Base-by-base conservation (phyloP, 2,329 filamentous ascomycete species). In the Massarina eburnea region DNA sequence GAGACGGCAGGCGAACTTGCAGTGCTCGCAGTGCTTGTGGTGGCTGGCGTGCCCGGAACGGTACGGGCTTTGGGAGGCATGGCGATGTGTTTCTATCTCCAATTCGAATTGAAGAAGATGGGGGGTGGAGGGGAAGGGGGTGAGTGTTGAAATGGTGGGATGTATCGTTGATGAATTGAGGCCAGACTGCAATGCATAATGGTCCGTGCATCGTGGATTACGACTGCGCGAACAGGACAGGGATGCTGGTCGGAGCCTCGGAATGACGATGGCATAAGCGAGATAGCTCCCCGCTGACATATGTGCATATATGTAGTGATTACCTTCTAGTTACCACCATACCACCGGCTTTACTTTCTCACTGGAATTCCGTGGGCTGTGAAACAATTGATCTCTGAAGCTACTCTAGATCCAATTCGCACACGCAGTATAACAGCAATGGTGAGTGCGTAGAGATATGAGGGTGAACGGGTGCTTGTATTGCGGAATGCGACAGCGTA, bases 41-140 rank as follows among this genome's bases (percentile, higher is more conserved):
- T 43, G 19, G 50, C 44, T 37, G 55, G 30, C 34, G 57, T 38
- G 41, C 40, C 36, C 42, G 52, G 32, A 36, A 49, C 26, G 15
- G 38, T 39, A 54, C 64, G 64, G 42, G 58, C 46, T 57, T 70
- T 71, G 36, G 67, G 66, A 17, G 67, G 40, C 66, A 68, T 68
- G 35, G 32, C 8, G 33, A 19, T 20, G 17, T 10, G 33, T 2
- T 38, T 38, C 35, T n/a, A n/a, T 33, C 17, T 15, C 18, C 6
- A 3, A 21, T 27, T 34, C 29, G 41, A 14, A 40, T 19, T 29
- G 39, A 45, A 45, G 51, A 33, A 39, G 32, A 43, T n/a, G 35
- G 34, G 42, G 48, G 40, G 43, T 8, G 38, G 26, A 29, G 35
- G n/a, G 34, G n/a, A 5, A 17, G 19, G n/a, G 10, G 27, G 34